Conservation (phyloP, 495 filamentous ascomycete genomes). For the Lasiosphaeria ovina region DNA sequence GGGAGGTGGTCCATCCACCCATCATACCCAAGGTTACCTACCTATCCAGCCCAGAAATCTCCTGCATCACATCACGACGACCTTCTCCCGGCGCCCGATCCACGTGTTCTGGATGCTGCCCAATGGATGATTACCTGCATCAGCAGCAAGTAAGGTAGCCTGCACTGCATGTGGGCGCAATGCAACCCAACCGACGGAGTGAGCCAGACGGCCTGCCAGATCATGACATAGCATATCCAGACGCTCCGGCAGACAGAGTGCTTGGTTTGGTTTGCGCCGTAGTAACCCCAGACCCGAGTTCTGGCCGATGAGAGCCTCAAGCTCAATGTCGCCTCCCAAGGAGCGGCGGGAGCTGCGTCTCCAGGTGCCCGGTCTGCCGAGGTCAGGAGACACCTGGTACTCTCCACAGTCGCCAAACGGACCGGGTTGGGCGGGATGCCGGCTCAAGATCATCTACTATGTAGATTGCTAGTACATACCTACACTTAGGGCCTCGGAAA, state of each 20-base stretch:
- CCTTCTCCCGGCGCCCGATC: not conserved
- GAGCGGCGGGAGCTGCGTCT: too few relatives aligned
- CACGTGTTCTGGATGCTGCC: slow-evolving; percentile 11
- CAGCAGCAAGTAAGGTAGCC: not conserved
- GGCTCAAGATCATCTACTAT: not conserved
- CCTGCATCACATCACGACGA: not conserved
- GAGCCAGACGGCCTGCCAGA: not conserved
- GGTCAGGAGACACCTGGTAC: too few relatives aligned
- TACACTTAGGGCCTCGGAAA: slow-evolving; percentile 1
- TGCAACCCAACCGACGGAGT: slow-evolving; percentile 18
- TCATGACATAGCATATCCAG: not conserved
- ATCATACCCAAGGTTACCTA: not conserved
- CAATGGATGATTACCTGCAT: slow-evolving; percentile 17
- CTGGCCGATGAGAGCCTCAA: not conserved
- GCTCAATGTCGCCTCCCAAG: not conserved
- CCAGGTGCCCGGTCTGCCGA: too few relatives aligned
- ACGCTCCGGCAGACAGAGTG: not conserved
- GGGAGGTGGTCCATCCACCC: not conserved
- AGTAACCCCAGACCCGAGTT: not conserved
- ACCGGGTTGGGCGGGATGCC: not conserved
- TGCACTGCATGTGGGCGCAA: slow-evolving; percentile 15
- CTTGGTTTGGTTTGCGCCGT: too few relatives aligned
- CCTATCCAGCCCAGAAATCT: not conserved
- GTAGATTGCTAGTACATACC: not conserved
- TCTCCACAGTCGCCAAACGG: too few relatives aligned